Conservation (phyloP, 2,329 filamentous ascomycete genomes). For the Taxawa tesnikishii region DNA sequence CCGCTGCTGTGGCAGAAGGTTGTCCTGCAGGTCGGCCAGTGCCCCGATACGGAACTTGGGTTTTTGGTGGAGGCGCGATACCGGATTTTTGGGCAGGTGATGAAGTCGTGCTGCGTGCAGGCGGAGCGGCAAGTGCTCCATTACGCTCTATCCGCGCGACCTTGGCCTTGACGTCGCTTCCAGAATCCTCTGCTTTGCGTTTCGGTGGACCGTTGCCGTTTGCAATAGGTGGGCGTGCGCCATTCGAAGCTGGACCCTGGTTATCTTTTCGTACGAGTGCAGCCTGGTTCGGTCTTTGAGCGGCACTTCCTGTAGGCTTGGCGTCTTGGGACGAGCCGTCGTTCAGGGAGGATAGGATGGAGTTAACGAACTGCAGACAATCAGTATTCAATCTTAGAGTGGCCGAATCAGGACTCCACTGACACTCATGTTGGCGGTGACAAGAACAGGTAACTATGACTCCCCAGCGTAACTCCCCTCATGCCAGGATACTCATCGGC, state of each 20-base stretch:
- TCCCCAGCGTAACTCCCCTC: no score
- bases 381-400: slow-evolving; percentile 3
- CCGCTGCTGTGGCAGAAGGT: slow-evolving; percentile 8
- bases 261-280: slow-evolving; percentile 10
- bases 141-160: slow-evolving; percentile 17
- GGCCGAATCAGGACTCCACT: background rate
- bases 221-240: slow-evolving; percentile 1
- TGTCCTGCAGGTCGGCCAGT: slow-evolving; percentile 8
- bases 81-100: slow-evolving; percentile 7
- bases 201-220: slow-evolving; percentile 16
- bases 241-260: background rate
- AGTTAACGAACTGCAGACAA: slow-evolving; percentile 34
- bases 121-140: slow-evolving; percentile 14
- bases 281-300: slow-evolving; percentile 8
- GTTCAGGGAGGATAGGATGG: slow-evolving; percentile 38
- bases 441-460: no score
- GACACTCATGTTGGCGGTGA: slow-evolving; percentile 10
- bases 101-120: slow-evolving; percentile 10
- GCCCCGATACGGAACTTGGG: slow-evolving; percentile 7
- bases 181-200: slow-evolving; percentile 23
- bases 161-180: slow-evolving; percentile 20
- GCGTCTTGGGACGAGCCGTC: slow-evolving; percentile 18
- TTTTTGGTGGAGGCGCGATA: slow-evolving; percentile 6
- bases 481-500: no score
- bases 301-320: slow-evolving; percentile 6